Base-by-base conservation (phyloP, 1,284 basidiomycete species). In the Irpex lacteus region DNA sequence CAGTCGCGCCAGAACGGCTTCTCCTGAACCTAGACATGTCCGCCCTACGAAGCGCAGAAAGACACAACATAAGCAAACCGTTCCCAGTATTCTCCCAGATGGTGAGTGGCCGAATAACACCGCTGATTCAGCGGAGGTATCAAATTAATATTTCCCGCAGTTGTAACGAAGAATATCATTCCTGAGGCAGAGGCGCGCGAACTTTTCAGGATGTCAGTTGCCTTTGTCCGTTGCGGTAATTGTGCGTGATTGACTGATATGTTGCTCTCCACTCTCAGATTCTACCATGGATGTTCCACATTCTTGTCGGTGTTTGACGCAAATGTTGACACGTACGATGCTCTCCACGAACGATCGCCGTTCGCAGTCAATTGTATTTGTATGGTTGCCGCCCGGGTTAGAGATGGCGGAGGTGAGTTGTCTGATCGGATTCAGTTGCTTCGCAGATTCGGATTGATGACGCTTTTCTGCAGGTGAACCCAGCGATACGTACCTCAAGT, bases 251-350 rank as follows among this genome's bases (percentile, higher is more conserved):
- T 19, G 32, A 44, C 21, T 53, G 63, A 59, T 59, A 18, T 5
- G 37, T 61, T 66, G 64, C 59, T 70, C 47, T 70, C 61, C 63
- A 59, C 64, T 18, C 67, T 67, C 52, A 94, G 92, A 73, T 96
- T 92, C 75, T 96, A 92, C 75, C 83, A 88, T 54, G 92, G 94
- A 32, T 96, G 94, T 70, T 94, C 91, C 26, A 95, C 94, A 38
- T 96, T 96, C 75, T 77, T 96, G 73, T 91, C 94, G 40, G 88
- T 95, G 21, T 95, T 95, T 71, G 93, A 96, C 75, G 84, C 81
- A 3, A 82, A 78, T 49, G 80, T 85, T 19, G 94, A 96, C 73
- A 94, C 92, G 0, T 96, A 86, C 77, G 92, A 95, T 59, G 83
- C 84, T 15, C 77, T 94, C 61, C 92, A 90, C 71, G 85, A 89